Conservation (phyloP, 306 rosid species). For the Vachellia collinsii region DNA sequence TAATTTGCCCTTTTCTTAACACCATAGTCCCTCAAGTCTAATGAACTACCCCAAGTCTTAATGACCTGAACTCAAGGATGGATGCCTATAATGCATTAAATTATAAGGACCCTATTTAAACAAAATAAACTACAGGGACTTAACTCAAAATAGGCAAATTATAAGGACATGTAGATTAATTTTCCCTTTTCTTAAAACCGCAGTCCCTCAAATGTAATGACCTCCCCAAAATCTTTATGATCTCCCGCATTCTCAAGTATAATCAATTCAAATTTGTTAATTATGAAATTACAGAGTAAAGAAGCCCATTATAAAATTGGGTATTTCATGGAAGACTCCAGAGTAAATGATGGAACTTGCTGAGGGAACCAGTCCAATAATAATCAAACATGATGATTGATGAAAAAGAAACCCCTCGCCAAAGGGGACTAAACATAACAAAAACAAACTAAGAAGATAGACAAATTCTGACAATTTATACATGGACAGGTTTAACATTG, state of each 20-base stretch:
- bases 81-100: no score
- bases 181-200: not conserved
- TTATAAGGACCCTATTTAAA: no score
- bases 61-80: not conserved
- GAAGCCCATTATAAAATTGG: not conserved
- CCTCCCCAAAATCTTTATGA: conserved; percentile 8
- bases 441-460: conserved; percentile 2
- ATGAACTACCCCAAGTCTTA: conserved; percentile 9
- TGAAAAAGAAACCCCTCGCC: not conserved
- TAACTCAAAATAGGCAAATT: no score
- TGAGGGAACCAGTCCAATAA: conserved; percentile 8
- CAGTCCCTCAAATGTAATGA: conserved; percentile 20
- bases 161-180: no score
- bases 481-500: conserved; percentile 14
- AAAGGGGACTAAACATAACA: not conserved
- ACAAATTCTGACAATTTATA: not conserved
- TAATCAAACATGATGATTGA: not conserved
- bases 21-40: conserved; percentile 13
- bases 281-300: not conserved
- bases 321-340: not conserved
- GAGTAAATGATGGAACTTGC: conserved; percentile 14
- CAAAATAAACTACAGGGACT: no score
- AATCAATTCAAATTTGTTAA: conserved; percentile 3
- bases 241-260: conserved; percentile 7
- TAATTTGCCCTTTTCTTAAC: not conserved